Conservation (phyloP, 768 basidiomycete genomes). For the Pisolithus sp. region DNA sequence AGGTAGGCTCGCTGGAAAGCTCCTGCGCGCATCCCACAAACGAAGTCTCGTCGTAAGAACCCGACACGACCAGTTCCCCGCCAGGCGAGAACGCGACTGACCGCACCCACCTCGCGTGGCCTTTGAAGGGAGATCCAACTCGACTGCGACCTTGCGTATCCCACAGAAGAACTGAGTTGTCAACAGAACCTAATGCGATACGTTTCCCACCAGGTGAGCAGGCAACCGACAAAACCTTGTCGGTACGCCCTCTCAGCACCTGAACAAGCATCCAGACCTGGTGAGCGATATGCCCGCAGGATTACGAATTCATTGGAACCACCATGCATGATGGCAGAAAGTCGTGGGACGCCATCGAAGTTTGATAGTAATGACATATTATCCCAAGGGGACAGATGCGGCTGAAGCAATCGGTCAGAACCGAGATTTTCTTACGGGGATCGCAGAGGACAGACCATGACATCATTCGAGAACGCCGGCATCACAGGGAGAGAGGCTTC, state of each 20-base stretch:
- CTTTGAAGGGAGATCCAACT: background rate
- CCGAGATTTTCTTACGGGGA: background rate
- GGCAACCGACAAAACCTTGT: too few species aligned
- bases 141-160: background rate
- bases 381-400: background rate
- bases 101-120: background rate
- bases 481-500: background rate
- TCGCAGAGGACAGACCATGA: background rate
- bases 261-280: background rate
- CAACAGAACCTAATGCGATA: background rate
- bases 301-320: too few species aligned
- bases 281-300: too few species aligned
- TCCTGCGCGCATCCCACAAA: background rate
- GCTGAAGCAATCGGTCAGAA: background rate
- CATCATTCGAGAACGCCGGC: background rate
- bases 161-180: constrained; percentile 1
- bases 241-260: background rate
- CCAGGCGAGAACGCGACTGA: background rate
- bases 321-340: too few species aligned
- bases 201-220: background rate
- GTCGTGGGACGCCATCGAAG: too few species aligned
- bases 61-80: background rate
- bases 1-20: background rate
- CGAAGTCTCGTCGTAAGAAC: background rate
- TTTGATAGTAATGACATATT: background rate